Base-by-base conservation (phyloP, 352 stramenopile genomes). In the Globisporangium sylvaticum region DNA sequence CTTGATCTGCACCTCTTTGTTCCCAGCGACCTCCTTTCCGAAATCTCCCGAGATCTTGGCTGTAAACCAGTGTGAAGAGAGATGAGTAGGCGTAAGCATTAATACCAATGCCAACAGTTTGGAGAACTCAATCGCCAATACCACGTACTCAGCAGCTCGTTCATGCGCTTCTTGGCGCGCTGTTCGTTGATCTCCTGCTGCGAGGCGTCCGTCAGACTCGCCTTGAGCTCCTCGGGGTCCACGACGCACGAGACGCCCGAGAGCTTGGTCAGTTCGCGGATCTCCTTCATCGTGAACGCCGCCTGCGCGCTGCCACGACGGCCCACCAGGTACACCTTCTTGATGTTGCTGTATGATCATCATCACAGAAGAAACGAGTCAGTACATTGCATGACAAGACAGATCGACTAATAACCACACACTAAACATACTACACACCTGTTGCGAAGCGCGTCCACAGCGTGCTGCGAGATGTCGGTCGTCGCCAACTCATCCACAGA, bases 241-340 rank as follows among this genome's bases (percentile, higher is more conserved):
- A 99, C 89, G 10, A 97, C 71, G 68, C 94, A 98, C 15, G 81
- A 69, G 1, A 92, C 88, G 34, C 80, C 72, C 32, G 90, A 65
- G 37, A 97, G 69, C 58, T 92, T 93, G 22, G 88, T 97, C 66
- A 98, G 69, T 66, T 98, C 94, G 25, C 94, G 83, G 27, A 98
- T 71, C 69, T 98, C 96, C 67, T 99, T 99, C 73, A 99, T 99
- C 32, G 96, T 99, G 76, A 99, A 99, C 22, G 97, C 93, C 22
- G 91, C 95, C 80, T 99, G 97, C 7, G 96, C 85, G 67, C 89
- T 93, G n/a, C 97, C 97, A 31, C 97, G 81, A 69, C 97, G 90
- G 20, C 96, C 97, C 1, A 99, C 70, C 3, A 99, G 76, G 37
- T 85, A 89, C 20, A 99, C 94, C 27, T 85, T 88, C 64, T 91